Percentiles rank a stretch among this genome's conserved stretches.
phyloP scores from a whole-genome alignment of 2,329 filamentous ascomycete genomes.

The Pseudodiploospora longispora region DNA sequence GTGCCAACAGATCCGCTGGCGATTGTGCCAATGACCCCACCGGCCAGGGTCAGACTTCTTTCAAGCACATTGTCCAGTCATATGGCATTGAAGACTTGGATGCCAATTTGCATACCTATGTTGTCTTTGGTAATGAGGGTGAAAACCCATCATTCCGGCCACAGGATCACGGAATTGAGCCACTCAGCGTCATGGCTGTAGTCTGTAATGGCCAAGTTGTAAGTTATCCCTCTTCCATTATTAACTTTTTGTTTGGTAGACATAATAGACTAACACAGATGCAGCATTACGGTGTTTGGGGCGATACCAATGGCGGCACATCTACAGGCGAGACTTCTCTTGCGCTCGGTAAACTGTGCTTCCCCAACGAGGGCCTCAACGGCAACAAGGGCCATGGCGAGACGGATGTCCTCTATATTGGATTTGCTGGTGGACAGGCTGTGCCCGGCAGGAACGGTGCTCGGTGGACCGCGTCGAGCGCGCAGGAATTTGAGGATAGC shows the following conservation, averaged over 20 bases:
- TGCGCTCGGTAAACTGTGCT: slow-evolving; percentile 43
- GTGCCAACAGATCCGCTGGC: slow-evolving; percentile 3
- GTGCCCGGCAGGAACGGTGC: slow-evolving; percentile 41
- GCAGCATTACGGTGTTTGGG: slow-evolving; percentile 42
- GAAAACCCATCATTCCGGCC: not conserved
- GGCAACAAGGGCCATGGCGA: slow-evolving; percentile 43
- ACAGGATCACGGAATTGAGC: slow-evolving; percentile 1
- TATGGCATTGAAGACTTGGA: slow-evolving; percentile 5
- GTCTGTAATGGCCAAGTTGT: slow-evolving; percentile 8
- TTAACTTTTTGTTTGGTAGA: slow-evolving; percentile 3
- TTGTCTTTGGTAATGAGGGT: slow-evolving; percentile 4
- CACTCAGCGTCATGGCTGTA: slow-evolving; percentile 4
- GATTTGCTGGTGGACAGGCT: slow-evolving; percentile 42
- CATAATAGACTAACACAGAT: slow-evolving; percentile 11
- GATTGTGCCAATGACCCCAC: slow-evolving; percentile 5
- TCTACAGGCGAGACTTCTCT: slow-evolving; percentile 41
- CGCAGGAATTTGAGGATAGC: slow-evolving; percentile 38
- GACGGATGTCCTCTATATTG: slow-evolving; percentile 49
- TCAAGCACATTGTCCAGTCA: slow-evolving; percentile 3
- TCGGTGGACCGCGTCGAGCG: slow-evolving; percentile 39
- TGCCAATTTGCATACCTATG: slow-evolving; percentile 8
- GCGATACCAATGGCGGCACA: slow-evolving; percentile 46
- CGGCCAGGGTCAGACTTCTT: slow-evolving; percentile 5
- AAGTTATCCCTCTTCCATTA: not conserved
- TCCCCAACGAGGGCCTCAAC: slow-evolving; percentile 34